Evolutionary conservation across 1,139 yeast genomes (phyloP), one percentile per base, ranked within the genome.

Genomic region (Yamadazyma dushanensis): DNA sequence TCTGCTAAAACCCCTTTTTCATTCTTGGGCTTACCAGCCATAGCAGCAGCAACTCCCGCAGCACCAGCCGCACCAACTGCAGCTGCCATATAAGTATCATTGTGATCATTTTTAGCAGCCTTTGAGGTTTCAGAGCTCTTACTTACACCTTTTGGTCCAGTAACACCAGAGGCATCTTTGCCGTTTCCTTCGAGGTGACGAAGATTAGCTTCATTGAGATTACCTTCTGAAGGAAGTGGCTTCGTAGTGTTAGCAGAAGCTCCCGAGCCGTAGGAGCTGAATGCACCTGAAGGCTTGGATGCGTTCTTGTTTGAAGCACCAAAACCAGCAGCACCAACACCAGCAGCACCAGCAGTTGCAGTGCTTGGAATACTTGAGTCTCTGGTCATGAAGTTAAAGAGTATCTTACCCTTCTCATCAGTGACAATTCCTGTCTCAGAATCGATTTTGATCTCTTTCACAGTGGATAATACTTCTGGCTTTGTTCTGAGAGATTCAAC

Each of bases 351-450:
- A 18, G 33, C 28, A 21, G 18, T 24, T 10, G 9, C 13, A 21
- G 24, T 13, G 21, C 21, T 13, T 15, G 21, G 22, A 17, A 27
- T 27, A 10, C 23, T 24, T 3, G 29, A 25, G 11, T 25, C 25
- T 14, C 18, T 34, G 20, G 32, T 34, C 32, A 29, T 25, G 18
- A 19, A 28, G 16, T 26, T 30, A 30, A 38, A 31, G 16, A 50
- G 34, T 10, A 40, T 32, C 8, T 42, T 36, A 10, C 63, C 66
- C 13, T 47, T 43, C 36, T 63, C 67, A 41, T 65, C 65, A 18
- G 58, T 53, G 16, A 64, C 61, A 15, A 49, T 42, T 9, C 70
- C 70, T 21, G 61, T 51, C 8, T 36, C 34, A 13, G 66, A 62
- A 44, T 65, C 61, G 26, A 64, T 60, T 35, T 46, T 57, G 28